A percentile compares a stretch with the other conserved stretches of the same genome.
Conservation (phyloP, 2,329 filamentous ascomycete species). For the Neofusicoccum umdonicola region DNA sequence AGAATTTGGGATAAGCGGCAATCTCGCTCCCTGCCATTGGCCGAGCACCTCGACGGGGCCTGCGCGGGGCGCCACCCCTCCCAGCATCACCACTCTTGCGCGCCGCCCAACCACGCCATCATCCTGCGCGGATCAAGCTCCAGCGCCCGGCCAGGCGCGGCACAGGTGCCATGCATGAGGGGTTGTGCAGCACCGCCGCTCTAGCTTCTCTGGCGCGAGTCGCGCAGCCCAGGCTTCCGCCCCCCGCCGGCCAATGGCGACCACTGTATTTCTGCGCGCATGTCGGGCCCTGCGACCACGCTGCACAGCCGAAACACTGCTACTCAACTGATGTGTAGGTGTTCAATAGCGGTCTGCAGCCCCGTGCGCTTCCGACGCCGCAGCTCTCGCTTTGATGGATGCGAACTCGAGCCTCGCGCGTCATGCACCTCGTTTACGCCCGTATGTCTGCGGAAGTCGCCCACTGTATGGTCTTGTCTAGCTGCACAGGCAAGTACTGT, state of each 20-base stretch:
- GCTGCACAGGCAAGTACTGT: too few relatives aligned
- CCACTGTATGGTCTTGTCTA: neutral
- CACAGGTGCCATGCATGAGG: neutral
- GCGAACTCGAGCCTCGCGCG: neutral
- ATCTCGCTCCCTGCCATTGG: slow-evolving; percentile 12
- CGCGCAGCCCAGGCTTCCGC: neutral
- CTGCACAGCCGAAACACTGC: neutral
- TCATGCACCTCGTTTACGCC: neutral
- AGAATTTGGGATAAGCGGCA: slow-evolving; percentile 14
- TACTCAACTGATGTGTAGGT: neutral
- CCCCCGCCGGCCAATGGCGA: neutral
- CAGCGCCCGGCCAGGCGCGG: neutral
- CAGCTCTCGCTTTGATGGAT: neutral
- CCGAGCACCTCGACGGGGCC: neutral
- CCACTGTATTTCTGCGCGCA: neutral
- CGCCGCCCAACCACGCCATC: neutral
- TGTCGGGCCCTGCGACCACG: neutral
- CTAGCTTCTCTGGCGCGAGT: neutral
- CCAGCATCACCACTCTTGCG: neutral
- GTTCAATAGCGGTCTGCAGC: neutral
- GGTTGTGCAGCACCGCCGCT: neutral
- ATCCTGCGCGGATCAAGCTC: neutral
- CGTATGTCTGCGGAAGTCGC: neutral
- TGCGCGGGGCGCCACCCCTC: neutral
- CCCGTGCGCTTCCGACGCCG: neutral